phyloP scores from a whole-genome alignment of 371 early-diverging fungal genomes.

The Syncephalis plumigaleata region DNA sequence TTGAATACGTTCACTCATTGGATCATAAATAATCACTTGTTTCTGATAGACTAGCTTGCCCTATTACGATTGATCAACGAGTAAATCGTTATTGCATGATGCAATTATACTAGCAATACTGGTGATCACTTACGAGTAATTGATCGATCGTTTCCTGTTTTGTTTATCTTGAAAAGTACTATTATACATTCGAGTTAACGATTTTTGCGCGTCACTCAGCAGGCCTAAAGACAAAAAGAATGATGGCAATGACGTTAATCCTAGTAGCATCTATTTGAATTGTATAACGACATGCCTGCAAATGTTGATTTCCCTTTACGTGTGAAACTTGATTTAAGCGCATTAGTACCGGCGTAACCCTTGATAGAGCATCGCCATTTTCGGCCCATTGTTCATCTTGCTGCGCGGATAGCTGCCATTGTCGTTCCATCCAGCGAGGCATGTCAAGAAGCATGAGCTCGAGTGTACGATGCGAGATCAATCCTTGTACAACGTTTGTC shows the following conservation, averaged over 20 bases:
- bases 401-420: neutral
- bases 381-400: conserved; percentile 51
- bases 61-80: conserved; percentile 12
- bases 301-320: conserved; percentile 77
- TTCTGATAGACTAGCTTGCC: conserved; percentile 36
- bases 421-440: neutral
- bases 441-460: neutral
- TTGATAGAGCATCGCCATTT: conserved; percentile 88
- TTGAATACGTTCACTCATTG: conserved; percentile 34
- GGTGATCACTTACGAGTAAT: conserved; percentile 39
- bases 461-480: conserved; percentile 8
- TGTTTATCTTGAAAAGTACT: conserved; percentile 84
- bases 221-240: conserved; percentile 31
- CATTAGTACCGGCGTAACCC: conserved; percentile 98
- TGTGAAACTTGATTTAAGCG: conserved; percentile 84
- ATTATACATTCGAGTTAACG: conserved; percentile 79
- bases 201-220: conserved; percentile 81
- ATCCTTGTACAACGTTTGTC: conserved; percentile 40
- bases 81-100: conserved; percentile 1
- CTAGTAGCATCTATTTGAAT: neutral
- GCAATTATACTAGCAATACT: neutral
- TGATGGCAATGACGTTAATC: neutral
- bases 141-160: conserved; percentile 84
- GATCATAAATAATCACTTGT: conserved; percentile 34
- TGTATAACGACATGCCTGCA: conserved; percentile 15